Conservation (phyloP, 148 eudicot genomes). For the Rheum nobile region DNA sequence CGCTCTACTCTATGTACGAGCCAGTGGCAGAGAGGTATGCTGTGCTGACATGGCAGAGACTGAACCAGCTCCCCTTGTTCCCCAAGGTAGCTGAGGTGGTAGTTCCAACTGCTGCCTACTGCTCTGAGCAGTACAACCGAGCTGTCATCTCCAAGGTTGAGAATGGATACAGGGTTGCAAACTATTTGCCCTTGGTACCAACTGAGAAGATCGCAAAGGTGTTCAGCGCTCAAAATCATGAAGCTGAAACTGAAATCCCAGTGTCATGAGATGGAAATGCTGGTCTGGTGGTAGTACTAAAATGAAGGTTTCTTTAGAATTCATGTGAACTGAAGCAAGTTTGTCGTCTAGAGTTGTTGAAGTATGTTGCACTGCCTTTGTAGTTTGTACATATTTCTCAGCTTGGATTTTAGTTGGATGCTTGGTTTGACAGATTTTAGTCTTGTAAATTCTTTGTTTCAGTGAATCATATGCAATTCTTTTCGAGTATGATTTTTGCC, state of each 20-base stretch:
- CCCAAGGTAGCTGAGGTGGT: slow-evolving; percentile 39
- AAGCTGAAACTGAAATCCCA: not conserved
- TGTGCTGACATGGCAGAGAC: slow-evolving; percentile 39
- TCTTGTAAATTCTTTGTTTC: not conserved
- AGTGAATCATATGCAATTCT: not conserved
- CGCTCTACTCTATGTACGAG: slow-evolving; percentile 44
- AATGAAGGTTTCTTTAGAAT: not conserved
- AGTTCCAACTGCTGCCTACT: slow-evolving; percentile 49
- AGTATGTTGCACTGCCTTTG: not conserved
- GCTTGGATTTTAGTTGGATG: not conserved
- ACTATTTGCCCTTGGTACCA: slow-evolving; percentile 50
- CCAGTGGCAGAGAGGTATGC: slow-evolving; percentile 58
- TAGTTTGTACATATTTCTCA: not conserved
- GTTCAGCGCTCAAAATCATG: slow-evolving; percentile 18
- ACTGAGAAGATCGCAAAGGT: slow-evolving; percentile 50
- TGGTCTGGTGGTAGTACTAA: not conserved
- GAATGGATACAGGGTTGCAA: slow-evolving; percentile 33
- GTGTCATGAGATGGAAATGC: not conserved
- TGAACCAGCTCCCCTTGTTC: slow-evolving; percentile 45
- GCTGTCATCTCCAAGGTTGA: slow-evolving; percentile 23
- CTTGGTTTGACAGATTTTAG: not conserved
- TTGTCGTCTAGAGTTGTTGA: not conserved
- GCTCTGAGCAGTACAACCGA: slow-evolving; percentile 54
- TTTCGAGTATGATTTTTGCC: not conserved
- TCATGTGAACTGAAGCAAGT: not conserved